Percentiles rank a stretch among this genome's conserved stretches.
phyloP scores from a whole-genome alignment of 2,329 filamentous ascomycete genomes.

The Sarocladium oryzae region DNA sequence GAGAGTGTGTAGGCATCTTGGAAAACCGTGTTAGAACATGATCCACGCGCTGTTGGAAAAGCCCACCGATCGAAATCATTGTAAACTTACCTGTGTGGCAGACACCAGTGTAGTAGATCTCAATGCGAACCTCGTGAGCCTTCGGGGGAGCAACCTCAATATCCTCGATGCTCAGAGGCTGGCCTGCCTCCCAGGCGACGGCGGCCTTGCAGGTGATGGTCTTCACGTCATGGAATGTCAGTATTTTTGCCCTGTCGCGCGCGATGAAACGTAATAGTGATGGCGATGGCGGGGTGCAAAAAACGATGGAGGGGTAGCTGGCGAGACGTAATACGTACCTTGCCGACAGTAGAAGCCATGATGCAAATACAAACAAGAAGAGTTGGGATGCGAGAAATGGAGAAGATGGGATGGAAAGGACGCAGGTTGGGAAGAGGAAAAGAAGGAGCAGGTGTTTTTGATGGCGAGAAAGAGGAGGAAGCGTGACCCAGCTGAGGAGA shows the following conservation, averaged over 20 bases:
- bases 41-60: neutral
- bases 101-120: slow-evolving; percentile 97
- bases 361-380: slow-evolving; percentile 15
- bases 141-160: slow-evolving; percentile 84
- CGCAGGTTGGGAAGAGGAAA: neutral
- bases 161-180: slow-evolving; percentile 83
- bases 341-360: slow-evolving; percentile 45
- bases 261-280: neutral
- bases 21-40: neutral
- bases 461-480: neutral
- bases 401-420: neutral
- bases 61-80: neutral
- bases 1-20: slow-evolving; percentile 88
- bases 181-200: slow-evolving; percentile 93
- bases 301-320: slow-evolving; percentile 17
- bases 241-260: neutral
- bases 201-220: slow-evolving; percentile 96
- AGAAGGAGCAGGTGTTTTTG: neutral
- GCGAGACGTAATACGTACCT: slow-evolving; percentile 30
- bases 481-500: slow-evolving; percentile 1
- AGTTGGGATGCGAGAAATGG: neutral
- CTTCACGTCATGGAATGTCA: slow-evolving; percentile 36
- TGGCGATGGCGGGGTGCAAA: slow-evolving; percentile 8
- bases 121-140: slow-evolving; percentile 91
- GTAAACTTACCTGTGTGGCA: slow-evolving; percentile 77